Base-by-base conservation (phyloP, 495 filamentous ascomycete genomes). In the Aspergillus sparsus region DNA sequence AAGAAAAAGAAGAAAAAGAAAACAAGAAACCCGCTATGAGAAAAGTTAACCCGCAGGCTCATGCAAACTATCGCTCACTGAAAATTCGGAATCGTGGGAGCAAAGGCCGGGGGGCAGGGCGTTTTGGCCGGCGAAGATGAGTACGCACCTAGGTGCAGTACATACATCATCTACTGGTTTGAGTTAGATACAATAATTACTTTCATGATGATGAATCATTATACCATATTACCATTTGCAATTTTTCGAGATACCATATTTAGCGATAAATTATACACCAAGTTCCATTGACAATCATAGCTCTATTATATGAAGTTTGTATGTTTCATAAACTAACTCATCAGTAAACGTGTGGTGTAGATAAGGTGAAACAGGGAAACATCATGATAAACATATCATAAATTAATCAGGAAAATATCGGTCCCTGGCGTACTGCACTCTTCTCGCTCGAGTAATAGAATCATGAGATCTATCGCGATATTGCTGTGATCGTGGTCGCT, bases 41-140 rank as follows among this genome's bases (percentile, higher is more conserved):
- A 61, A 96, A 90, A 74, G 77, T 92, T 49, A 89, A 85, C 55
- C 86, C 87, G 6, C 74, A 86, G 49, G 89, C 92, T 3, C 86
- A 93, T 74, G 83, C 89, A 21, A 97, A 97, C 66, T 97, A 91
- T 71, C 84, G 89, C 60, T 82, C 85, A 45, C 71, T 97, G 62
- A 96, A 95, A 76, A 84, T 96, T 63, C 82, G 79, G 66, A 90
- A 88, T 66, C 74, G 71, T 57, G 67, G 72, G 12, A 68, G 72
- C 12, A 77, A 77, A 51, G 79, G 74, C 15, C 70, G 75, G 55
- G 68, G 68, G 12, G 70, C 62, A 6, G 71, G 80, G 15, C 80
- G 77, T 41, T 83, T 81, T 65, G 68, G 81, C 33, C 70, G 74
- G 58, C 72, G 44, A 47, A 47, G 44, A 21, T 47, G 16, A 47